Evolutionary conservation across 768 basidiomycete species (phyloP).

Genomic region (Psilocybe cyanescens): DNA sequence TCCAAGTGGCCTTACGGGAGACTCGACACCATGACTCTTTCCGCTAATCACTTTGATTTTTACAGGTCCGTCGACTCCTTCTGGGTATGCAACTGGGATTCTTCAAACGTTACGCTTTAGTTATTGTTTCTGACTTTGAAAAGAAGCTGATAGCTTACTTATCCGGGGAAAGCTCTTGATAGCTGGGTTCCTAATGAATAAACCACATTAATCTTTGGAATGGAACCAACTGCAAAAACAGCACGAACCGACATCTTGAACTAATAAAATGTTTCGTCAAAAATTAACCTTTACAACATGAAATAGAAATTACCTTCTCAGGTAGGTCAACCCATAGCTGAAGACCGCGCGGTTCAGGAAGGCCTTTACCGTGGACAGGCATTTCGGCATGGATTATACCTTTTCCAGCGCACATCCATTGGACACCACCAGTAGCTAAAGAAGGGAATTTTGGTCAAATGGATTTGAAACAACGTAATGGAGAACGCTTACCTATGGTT

Average conservation of each 20-base stretch:
- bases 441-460: not conserved
- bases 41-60: conserved; percentile 89
- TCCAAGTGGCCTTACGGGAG: conserved; percentile 88
- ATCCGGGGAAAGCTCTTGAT: conserved; percentile 77
- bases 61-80: conserved; percentile 67
- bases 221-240: not conserved
- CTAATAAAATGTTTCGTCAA: conserved; percentile 33
- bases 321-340: conserved; percentile 90
- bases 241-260: conserved; percentile 73
- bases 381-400: conserved; percentile 89
- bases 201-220: too few relatives aligned
- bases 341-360: conserved; percentile 78
- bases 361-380: conserved; percentile 73
- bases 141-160: conserved; percentile 38
- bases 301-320: conserved; percentile 49
- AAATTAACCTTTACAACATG: conserved; percentile 6
- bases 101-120: conserved; percentile 33
- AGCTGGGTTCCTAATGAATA: conserved; percentile 63
- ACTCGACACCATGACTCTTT: conserved; percentile 82
- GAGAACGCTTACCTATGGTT: conserved; percentile 48
- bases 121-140: not conserved
- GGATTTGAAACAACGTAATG: not conserved
- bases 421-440: conserved; percentile 78
- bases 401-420: conserved; percentile 91
- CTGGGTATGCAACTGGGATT: conserved; percentile 75